phyloP scores from a whole-genome alignment of 1,284 basidiomycete genomes.

The Athelia sp. region DNA sequence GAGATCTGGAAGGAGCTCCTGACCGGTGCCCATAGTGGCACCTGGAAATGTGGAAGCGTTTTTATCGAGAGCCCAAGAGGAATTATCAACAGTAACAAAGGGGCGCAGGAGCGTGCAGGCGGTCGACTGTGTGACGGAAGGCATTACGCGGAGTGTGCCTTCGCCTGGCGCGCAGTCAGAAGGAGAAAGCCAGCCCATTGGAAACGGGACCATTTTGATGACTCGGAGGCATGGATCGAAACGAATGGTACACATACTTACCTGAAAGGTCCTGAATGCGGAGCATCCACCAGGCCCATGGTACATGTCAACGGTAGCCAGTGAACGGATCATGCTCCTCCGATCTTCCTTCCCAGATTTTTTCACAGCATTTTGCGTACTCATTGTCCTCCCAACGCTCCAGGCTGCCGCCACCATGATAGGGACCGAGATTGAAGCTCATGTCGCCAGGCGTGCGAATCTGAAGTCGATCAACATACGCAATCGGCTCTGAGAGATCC shows the following conservation, averaged over 20 bases:
- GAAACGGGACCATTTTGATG: constrained; percentile 74
- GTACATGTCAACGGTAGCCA: constrained; percentile 47
- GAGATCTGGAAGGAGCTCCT: constrained; percentile 57
- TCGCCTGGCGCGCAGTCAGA: constrained; percentile 58
- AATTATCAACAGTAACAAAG: constrained; percentile 65
- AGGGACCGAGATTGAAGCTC: constrained; percentile 59
- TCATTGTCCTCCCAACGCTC: constrained; percentile 76
- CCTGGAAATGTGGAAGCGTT: constrained; percentile 60
- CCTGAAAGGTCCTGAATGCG: not conserved
- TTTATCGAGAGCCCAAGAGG: constrained; percentile 62
- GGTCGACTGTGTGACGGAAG: constrained; percentile 48
- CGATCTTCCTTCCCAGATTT: constrained; percentile 55
- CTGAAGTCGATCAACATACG: constrained; percentile 74
- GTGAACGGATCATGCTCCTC: constrained; percentile 56
- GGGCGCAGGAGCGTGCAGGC: constrained; percentile 75
- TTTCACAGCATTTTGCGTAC: constrained; percentile 52
- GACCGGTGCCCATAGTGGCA: constrained; percentile 53
- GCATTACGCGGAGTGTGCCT: constrained; percentile 62
- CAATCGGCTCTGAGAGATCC: constrained; percentile 54
- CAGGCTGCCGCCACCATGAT: constrained; percentile 72
- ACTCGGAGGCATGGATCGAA: constrained; percentile 66
- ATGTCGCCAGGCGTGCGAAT: constrained; percentile 71
- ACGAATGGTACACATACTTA: not conserved
- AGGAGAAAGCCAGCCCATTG: constrained; percentile 74
- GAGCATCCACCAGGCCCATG: constrained; percentile 27